Base-by-base conservation (phyloP, 768 basidiomycete genomes). In the Calocybe indica region DNA sequence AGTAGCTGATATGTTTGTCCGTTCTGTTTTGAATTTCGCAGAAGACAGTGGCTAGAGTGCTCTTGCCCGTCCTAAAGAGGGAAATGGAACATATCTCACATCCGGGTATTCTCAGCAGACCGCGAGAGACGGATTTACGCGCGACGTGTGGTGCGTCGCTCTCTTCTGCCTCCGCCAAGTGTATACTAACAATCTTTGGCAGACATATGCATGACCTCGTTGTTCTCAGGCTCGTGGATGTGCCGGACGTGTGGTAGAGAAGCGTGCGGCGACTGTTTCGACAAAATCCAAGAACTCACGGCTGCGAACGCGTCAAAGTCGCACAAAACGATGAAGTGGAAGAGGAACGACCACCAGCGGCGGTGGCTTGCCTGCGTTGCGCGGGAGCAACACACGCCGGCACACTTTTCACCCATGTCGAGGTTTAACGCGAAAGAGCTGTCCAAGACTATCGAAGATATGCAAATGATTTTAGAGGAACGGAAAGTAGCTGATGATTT, bases 141-240 rank as follows among this genome's bases (percentile, higher is more conserved):
- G 85, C 85, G 13, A 90, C 88, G 22, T 93, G 91, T 57, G 91
- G 89, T 90, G 61, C 47, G 83, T 66, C 34, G 22, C 22, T 4
- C 22, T 22, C 22, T 22, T 22, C 22, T 22, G 22, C 22, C 22
- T 33, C 13, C 12, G 41, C 40, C 37, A 7, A 10, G 30, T 35
- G 6, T 34, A 28, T 34, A 39, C 28, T 50, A 7, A n/a, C 28
- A 3, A 46, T 47, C 13, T 32, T 22, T 22, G 22, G 13, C 61
- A 95, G 92, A 96, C 65, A 91, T 88, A 2, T 96, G 93, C 64
- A 88, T 91, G 75, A 93, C 91, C 5, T 94, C 92, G 9, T 82
- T 95, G 48, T 95, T 95, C 64, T 85, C 87, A 5, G 82, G 81
- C 48, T 86, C 83, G 30, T 95, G 88, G 82, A 88, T 94, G 79